phyloP scores from a whole-genome alignment of 148 eudicot genomes.

The Vaccinium corymbosum region DNA sequence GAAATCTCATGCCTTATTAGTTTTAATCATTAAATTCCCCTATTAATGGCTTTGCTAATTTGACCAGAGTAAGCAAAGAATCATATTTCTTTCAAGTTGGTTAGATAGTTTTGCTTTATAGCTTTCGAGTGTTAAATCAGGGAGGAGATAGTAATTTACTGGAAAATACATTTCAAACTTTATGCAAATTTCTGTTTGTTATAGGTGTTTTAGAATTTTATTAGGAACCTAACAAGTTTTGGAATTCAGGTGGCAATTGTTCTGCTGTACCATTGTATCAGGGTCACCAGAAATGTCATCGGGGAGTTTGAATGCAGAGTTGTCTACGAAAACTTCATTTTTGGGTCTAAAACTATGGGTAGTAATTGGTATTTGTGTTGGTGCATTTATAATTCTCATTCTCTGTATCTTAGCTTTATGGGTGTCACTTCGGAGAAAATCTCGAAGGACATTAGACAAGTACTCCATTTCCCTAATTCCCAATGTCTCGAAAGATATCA shows the following conservation, averaged over 20 bases:
- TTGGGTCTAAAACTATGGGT: slow-evolving; percentile 66
- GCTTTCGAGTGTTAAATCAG: neutral
- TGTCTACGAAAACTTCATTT: slow-evolving; percentile 34
- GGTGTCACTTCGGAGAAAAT: slow-evolving; percentile 51
- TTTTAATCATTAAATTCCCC: neutral
- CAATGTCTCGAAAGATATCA: slow-evolving; percentile 72
- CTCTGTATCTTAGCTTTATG: slow-evolving; percentile 58
- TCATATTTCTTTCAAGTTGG: neutral
- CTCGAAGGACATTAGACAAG: slow-evolving; percentile 41
- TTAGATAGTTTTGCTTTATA: neutral
- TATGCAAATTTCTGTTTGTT: neutral
- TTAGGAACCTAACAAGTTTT: neutral
- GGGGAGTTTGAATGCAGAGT: slow-evolving; percentile 28
- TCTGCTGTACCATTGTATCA: neutral
- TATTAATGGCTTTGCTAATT: neutral
- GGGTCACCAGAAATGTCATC: slow-evolving; percentile 25
- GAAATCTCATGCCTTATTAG: neutral
- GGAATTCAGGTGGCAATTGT: slow-evolving; percentile 22
- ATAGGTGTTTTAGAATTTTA: neutral
- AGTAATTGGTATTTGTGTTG: slow-evolving; percentile 56
- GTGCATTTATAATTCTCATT: slow-evolving; percentile 58
- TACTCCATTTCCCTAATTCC: slow-evolving; percentile 58
- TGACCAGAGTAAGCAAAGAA: slow-evolving; percentile 1
- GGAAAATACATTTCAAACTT: neutral
- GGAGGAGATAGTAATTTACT: neutral